Evolutionary conservation across 768 basidiomycete genomes (phyloP).

Genomic region (Baorangia bicolor): DNA sequence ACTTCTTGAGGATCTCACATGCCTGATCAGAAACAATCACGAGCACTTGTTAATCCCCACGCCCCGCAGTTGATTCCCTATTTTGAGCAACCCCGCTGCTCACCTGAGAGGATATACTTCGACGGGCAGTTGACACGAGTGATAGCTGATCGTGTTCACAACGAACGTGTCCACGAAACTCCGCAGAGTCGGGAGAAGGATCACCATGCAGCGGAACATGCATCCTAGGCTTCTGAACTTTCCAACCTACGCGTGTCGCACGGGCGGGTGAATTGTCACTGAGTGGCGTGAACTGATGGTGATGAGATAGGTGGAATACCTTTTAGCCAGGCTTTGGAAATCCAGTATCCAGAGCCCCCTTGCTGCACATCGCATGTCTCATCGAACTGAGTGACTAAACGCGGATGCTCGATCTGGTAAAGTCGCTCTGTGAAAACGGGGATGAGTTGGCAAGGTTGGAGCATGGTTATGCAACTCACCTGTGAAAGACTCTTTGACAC

Average conservation of each 20-base stretch:
- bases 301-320: constrained; percentile 40
- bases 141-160: constrained; percentile 73
- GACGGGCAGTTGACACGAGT: constrained; percentile 53
- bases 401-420: constrained; percentile 69
- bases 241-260: constrained; percentile 60
- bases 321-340: constrained; percentile 79
- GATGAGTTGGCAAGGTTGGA: neutral
- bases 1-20: constrained; percentile 45
- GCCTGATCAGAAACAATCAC: constrained; percentile 44
- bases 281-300: constrained; percentile 8
- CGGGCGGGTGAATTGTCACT: constrained; percentile 5
- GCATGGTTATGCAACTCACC: constrained; percentile 39
- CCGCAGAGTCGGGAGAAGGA: constrained; percentile 61
- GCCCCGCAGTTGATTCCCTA: constrained; percentile 10
- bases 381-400: constrained; percentile 58
- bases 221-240: constrained; percentile 70
- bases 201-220: constrained; percentile 57
- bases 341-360: constrained; percentile 56
- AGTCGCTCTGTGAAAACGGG: constrained; percentile 50
- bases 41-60: constrained; percentile 16
- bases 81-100: constrained; percentile 14
- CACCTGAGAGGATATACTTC: constrained; percentile 63
- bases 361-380: constrained; percentile 43
- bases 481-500: constrained; percentile 55
- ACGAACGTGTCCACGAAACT: constrained; percentile 56